These are phyloP conservation scores for Chondrus crispus DNA, from an alignment of 23 red algal genomes.

Conservation along the genomic window DNA sequence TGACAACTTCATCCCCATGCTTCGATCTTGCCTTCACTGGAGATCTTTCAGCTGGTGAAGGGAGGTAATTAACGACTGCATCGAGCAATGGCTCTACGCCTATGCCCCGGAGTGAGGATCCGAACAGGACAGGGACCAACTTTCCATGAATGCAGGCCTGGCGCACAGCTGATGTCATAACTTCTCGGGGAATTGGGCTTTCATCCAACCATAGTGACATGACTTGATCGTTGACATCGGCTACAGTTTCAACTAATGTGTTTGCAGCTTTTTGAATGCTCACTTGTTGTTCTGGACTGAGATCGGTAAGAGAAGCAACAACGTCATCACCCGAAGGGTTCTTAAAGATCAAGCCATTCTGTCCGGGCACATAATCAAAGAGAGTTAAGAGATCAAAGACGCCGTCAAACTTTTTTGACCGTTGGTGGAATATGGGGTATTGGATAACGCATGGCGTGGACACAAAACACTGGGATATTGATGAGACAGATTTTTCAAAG, in stretches of 20 bases:
- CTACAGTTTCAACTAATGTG: slow-evolving; percentile 69
- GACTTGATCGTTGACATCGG: slow-evolving; percentile 83
- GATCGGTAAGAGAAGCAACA: background rate
- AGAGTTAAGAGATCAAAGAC: slow-evolving; percentile 26
- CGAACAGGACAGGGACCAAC: slow-evolving; percentile 84
- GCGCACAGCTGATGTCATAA: slow-evolving; percentile 53
- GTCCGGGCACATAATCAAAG: background rate
- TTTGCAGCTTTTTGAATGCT: slow-evolving; percentile 47
- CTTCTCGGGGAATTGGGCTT: slow-evolving; percentile 2
- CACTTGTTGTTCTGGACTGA: background rate
- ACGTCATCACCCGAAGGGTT: background rate
- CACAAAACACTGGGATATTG: background rate
- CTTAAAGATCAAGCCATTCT: no score
- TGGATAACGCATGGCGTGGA: slow-evolving; percentile 23
- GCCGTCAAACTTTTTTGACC: background rate
- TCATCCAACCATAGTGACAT: slow-evolving; percentile 58
- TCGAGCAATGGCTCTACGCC: slow-evolving; percentile 88
- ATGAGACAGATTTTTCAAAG: slow-evolving; percentile 12
- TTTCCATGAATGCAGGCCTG: slow-evolving; percentile 47
- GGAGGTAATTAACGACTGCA: slow-evolving; percentile 85
- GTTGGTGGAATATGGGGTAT: slow-evolving; percentile 12
- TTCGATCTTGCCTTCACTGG: background rate
- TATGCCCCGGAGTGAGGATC: slow-evolving; percentile 69
- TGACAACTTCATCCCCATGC: background rate
- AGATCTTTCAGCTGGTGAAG: slow-evolving; percentile 37